A percentile compares a stretch with the other conserved stretches of the same genome.
Evolutionary conservation across 1,284 basidiomycete genomes (phyloP).

Genomic region (Moesziomyces globuligerus): DNA sequence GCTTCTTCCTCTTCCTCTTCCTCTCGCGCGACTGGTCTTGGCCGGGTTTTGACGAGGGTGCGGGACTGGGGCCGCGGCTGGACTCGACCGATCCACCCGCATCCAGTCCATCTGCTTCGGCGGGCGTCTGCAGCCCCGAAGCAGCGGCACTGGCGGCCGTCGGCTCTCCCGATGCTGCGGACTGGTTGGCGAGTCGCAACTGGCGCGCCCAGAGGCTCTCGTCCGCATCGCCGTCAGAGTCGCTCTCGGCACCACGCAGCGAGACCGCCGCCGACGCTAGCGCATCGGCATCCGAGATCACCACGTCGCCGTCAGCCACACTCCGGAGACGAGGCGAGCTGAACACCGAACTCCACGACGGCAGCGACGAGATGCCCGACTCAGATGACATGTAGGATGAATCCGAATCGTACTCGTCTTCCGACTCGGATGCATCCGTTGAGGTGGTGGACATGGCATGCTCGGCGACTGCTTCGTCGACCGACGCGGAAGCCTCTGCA

Average conservation of each 20-base stretch:
- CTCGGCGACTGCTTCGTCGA: not conserved
- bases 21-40: not conserved
- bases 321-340: slow-evolving; percentile 25
- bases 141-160: not conserved
- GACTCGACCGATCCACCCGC: not conserved
- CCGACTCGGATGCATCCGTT: slow-evolving; percentile 14
- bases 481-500: not conserved
- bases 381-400: slow-evolving; percentile 15
- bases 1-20: slow-evolving; percentile 34
- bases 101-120: slow-evolving; percentile 1
- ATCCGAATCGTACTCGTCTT: slow-evolving; percentile 31
- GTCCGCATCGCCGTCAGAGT: slow-evolving; percentile 30
- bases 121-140: slow-evolving; percentile 15
- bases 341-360: slow-evolving; percentile 40
- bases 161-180: slow-evolving; percentile 4
- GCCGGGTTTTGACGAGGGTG: slow-evolving; percentile 2
- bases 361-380: slow-evolving; percentile 38
- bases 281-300: slow-evolving; percentile 9
- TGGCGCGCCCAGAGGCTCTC: slow-evolving; percentile 40
- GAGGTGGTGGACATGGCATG: not conserved
- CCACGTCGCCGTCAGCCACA: slow-evolving; percentile 12
- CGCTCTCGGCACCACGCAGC: slow-evolving; percentile 7
- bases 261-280: slow-evolving; percentile 16
- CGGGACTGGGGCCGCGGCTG: slow-evolving; percentile 21
- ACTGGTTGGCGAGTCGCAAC: slow-evolving; percentile 21